Evolutionary conservation across 2,329 filamentous ascomycete genomes (phyloP).

Genomic region (Ceratocystis eucalypticola): DNA sequence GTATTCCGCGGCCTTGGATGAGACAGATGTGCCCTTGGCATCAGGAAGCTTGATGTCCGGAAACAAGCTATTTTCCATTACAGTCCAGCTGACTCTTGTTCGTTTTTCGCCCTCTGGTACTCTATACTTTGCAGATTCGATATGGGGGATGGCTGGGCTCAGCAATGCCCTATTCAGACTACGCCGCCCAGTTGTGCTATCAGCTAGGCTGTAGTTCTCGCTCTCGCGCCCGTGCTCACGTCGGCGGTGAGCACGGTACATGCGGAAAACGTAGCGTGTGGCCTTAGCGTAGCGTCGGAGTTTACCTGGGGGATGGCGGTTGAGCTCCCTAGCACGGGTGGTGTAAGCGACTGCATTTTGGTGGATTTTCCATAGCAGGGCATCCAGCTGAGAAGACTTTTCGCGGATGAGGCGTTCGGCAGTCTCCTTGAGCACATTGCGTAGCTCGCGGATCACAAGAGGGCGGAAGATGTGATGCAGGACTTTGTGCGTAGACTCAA

Average conservation of each 20-base stretch:
- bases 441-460: slow-evolving; percentile 67
- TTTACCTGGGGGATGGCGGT: slow-evolving; percentile 63
- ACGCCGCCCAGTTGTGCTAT: background rate
- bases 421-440: slow-evolving; percentile 72
- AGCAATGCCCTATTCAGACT: background rate
- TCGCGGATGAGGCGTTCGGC: slow-evolving; percentile 83
- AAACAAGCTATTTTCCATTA: slow-evolving; percentile 68
- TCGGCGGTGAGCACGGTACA: slow-evolving; percentile 1
- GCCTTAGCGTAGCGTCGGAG: slow-evolving; percentile 64
- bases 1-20: slow-evolving; percentile 87
- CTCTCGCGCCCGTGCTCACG: slow-evolving; percentile 4
- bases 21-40: slow-evolving; percentile 39
- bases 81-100: slow-evolving; percentile 35
- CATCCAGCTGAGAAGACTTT: slow-evolving; percentile 62
- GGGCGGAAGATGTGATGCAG: slow-evolving; percentile 81
- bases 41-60: slow-evolving; percentile 72
- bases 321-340: slow-evolving; percentile 43
- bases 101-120: background rate
- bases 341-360: slow-evolving; percentile 63
- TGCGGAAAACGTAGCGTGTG: slow-evolving; percentile 12
- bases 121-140: background rate
- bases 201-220: background rate
- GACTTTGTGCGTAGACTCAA: slow-evolving; percentile 89
- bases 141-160: background rate
- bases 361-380: slow-evolving; percentile 62